Percentiles rank a stretch among this genome's conserved stretches.
Evolutionary conservation across 257 asterid species (phyloP).

Genomic region (Fraxinus pennsylvanica): DNA sequence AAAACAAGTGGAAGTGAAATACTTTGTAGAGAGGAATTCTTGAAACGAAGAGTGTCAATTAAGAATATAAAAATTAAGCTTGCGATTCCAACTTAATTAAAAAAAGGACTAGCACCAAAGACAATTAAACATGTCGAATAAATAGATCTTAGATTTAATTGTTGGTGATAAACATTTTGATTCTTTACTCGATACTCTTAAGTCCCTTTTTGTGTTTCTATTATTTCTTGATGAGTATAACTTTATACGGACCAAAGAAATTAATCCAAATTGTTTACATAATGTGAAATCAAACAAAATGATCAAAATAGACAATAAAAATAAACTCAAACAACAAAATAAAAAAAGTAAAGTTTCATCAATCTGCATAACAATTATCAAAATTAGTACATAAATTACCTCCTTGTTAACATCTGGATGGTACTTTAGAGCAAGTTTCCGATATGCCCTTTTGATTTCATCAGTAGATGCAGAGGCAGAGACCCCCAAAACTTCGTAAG

Average conservation of each 20-base stretch:
- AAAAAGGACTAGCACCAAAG: not conserved
- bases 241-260: not conserved
- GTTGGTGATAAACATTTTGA: not conserved
- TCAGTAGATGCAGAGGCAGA: conserved; percentile 68
- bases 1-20: not conserved
- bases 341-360: not conserved
- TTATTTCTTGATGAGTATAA: not conserved
- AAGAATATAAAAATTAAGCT: not conserved
- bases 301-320: not conserved
- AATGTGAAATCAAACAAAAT: not conserved
- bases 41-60: not conserved
- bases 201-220: not conserved
- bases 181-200: not conserved
- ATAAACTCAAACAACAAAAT: not conserved
- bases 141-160: not conserved
- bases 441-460: conserved; percentile 85
- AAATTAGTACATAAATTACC: conserved; percentile 37
- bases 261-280: not conserved
- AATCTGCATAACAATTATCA: not conserved
- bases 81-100: not conserved
- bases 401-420: conserved; percentile 95
- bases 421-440: conserved; percentile 87
- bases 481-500: conserved; percentile 82
- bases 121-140: not conserved
- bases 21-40: not conserved